Conservation (phyloP, 2,329 filamentous ascomycete genomes). For the Diaporthe aspalathi region DNA sequence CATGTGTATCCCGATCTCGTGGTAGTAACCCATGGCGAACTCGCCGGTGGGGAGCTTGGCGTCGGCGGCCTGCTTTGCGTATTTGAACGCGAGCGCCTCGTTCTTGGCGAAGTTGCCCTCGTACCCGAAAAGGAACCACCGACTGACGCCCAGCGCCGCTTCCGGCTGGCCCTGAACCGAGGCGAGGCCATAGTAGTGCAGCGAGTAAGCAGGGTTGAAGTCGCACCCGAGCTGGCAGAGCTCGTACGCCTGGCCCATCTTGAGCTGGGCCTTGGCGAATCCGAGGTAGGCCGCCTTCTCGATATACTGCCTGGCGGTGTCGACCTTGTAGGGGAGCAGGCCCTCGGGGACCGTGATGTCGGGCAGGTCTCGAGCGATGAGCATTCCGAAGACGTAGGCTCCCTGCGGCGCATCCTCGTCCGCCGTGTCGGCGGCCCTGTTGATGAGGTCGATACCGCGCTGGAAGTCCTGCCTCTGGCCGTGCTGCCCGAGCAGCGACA, state of each 20-base stretch:
- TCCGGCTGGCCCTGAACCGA: conserved; percentile 93
- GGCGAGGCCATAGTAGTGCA: conserved; percentile 96
- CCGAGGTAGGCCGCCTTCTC: conserved; percentile 97
- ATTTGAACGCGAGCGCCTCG: conserved; percentile 90
- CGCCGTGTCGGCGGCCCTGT: conserved; percentile 82
- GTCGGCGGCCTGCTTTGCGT: conserved; percentile 86
- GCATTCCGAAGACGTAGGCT: conserved; percentile 95
- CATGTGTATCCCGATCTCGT: conserved; percentile 94
- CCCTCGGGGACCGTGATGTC: conserved; percentile 83
- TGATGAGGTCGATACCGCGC: conserved; percentile 84
- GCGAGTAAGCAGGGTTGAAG: conserved; percentile 89
- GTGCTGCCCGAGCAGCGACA: conserved; percentile 94
- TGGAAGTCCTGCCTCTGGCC: conserved; percentile 85
- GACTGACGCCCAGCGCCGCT: conserved; percentile 94
- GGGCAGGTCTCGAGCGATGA: conserved; percentile 89
- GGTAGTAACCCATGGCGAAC: conserved; percentile 97
- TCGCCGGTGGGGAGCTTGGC: conserved; percentile 89
- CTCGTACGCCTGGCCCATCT: conserved; percentile 97
- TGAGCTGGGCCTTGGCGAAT: conserved; percentile 95
- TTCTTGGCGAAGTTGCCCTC: conserved; percentile 95
- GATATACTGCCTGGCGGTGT: conserved; percentile 84
- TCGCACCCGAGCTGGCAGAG: conserved; percentile 93
- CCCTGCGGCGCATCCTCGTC: conserved; percentile 98
- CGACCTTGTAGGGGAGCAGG: conserved; percentile 77
- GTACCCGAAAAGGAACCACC: conserved; percentile 98